Percentiles rank a stretch among this genome's conserved stretches.
These are phyloP conservation scores for Aspergillus sp. DNA, from an alignment of 2,329 filamentous ascomycete genomes.

Conservation along the genomic window DNA sequence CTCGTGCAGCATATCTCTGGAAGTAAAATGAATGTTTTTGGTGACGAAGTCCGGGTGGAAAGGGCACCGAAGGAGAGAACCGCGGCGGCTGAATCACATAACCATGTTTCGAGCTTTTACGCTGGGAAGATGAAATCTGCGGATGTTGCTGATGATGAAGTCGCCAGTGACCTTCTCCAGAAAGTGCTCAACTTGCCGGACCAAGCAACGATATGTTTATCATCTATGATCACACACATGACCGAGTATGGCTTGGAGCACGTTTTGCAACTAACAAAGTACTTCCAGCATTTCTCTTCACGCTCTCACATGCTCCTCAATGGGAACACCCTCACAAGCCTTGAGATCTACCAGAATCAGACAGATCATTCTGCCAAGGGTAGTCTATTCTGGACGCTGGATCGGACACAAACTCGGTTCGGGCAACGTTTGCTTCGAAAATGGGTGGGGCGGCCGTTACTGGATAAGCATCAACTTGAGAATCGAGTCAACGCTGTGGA, in stretches of 20 bases:
- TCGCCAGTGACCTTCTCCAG: constrained; percentile 69
- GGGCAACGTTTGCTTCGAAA: constrained; percentile 85
- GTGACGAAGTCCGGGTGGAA: constrained; percentile 85
- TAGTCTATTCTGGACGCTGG: constrained; percentile 91
- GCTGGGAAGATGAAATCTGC: constrained; percentile 74
- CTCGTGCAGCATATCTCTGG: constrained; percentile 85
- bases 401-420: constrained; percentile 87
- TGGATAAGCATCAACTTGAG: constrained; percentile 73
- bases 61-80: constrained; percentile 73
- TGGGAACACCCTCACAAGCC: constrained; percentile 87
- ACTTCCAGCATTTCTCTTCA: constrained; percentile 94
- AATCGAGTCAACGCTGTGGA: constrained; percentile 81
- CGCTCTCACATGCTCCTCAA: constrained; percentile 94
- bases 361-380: constrained; percentile 83
- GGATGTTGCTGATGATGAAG: constrained; percentile 53
- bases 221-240: constrained; percentile 92
- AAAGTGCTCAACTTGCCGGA: constrained; percentile 84
- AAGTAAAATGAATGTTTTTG: constrained; percentile 87
- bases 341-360: constrained; percentile 94
- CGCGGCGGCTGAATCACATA: constrained; percentile 79
- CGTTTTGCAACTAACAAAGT: constrained; percentile 93
- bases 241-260: constrained; percentile 91
- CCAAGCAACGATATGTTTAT: constrained; percentile 84
- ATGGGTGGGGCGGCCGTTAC: constrained; percentile 88
- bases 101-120: constrained; percentile 90